Percentiles rank a stretch among this genome's conserved stretches.
phyloP scores from a whole-genome alignment of 805 yeast species.

The Pichia eremophila region DNA sequence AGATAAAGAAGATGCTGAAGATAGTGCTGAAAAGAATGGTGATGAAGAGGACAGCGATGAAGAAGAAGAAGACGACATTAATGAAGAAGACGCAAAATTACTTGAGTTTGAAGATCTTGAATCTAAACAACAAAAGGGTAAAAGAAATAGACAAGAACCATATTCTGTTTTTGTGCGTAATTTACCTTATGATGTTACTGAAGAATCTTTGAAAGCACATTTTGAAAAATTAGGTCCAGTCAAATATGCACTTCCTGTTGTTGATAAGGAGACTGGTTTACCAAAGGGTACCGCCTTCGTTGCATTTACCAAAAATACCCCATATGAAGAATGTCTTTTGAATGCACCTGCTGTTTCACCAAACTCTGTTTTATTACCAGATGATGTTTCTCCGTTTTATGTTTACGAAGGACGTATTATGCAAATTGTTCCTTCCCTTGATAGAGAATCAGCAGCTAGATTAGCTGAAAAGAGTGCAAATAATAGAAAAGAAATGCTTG shows the following conservation, averaged over 20 bases:
- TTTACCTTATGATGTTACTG: slow-evolving; percentile 89
- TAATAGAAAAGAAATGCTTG: slow-evolving; percentile 66
- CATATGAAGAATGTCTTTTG: slow-evolving; percentile 58
- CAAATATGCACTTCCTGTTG: slow-evolving; percentile 87
- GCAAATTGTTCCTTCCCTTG: slow-evolving; percentile 77
- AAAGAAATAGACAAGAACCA: slow-evolving; percentile 54
- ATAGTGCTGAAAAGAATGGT: slow-evolving; percentile 10
- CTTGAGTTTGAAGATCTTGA: slow-evolving; percentile 27
- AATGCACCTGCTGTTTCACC: slow-evolving; percentile 66
- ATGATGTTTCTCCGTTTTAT: slow-evolving; percentile 81
- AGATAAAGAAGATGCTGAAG: slow-evolving; percentile 3
- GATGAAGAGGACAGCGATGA: slow-evolving; percentile 27
- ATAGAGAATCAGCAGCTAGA: slow-evolving; percentile 68
- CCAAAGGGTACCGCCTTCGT: slow-evolving; percentile 95
- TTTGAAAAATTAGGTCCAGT: slow-evolving; percentile 79
- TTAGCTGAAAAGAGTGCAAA: slow-evolving; percentile 66
- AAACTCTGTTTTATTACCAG: slow-evolving; percentile 69
- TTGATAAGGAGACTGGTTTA: slow-evolving; percentile 74
- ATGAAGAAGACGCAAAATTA: slow-evolving; percentile 24
- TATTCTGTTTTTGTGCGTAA: slow-evolving; percentile 82
- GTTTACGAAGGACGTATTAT: slow-evolving; percentile 90
- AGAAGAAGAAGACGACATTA: slow-evolving; percentile 17
- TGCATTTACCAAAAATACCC: slow-evolving; percentile 58
- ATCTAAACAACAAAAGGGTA: slow-evolving; percentile 26
- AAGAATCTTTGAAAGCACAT: slow-evolving; percentile 67